phyloP scores from a whole-genome alignment of 768 basidiomycete genomes.

The Psilocybe sp. region DNA sequence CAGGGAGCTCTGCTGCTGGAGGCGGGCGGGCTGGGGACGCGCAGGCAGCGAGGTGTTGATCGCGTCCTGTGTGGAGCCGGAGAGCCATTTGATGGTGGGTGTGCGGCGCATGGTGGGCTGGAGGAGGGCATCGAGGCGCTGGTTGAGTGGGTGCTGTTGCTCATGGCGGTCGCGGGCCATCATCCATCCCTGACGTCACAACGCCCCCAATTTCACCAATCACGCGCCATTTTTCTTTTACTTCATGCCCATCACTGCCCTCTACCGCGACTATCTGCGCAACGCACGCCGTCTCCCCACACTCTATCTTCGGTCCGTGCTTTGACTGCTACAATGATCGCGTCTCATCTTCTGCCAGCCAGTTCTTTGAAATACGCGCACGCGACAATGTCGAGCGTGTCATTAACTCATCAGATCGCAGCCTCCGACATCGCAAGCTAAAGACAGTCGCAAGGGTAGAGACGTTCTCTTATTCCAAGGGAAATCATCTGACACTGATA shows the following conservation, averaged over 20 bases:
- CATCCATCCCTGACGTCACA: slow-evolving; percentile 24
- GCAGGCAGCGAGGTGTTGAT: slow-evolving; percentile 36
- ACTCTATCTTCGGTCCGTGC: neutral
- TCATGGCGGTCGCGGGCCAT: slow-evolving; percentile 10
- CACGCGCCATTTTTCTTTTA: slow-evolving; percentile 15
- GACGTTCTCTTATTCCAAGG: no score
- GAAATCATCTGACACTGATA: no score
- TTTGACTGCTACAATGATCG: no score
- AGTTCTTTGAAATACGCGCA: slow-evolving; percentile 4
- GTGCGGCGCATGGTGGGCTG: slow-evolving; percentile 2
- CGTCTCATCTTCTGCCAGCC: neutral
- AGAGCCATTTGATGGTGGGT: slow-evolving; percentile 47
- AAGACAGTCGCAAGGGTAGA: neutral
- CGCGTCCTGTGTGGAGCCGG: slow-evolving; percentile 16
- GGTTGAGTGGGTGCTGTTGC: slow-evolving; percentile 15
- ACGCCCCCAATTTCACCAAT: no score
- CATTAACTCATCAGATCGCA: neutral
- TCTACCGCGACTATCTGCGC: slow-evolving; percentile 7
- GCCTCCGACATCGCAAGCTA: slow-evolving; percentile 1
- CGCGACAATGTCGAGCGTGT: slow-evolving; percentile 4
- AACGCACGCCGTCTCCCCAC: slow-evolving; percentile 4
- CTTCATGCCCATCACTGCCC: slow-evolving; percentile 3
- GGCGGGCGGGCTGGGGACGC: slow-evolving; percentile 41
- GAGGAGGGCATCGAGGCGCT: slow-evolving; percentile 21
- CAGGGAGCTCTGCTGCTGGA: slow-evolving; percentile 25